Evolutionary conservation across 2,329 filamentous ascomycete genomes (phyloP).

Genomic region (Nothopassalora personata): DNA sequence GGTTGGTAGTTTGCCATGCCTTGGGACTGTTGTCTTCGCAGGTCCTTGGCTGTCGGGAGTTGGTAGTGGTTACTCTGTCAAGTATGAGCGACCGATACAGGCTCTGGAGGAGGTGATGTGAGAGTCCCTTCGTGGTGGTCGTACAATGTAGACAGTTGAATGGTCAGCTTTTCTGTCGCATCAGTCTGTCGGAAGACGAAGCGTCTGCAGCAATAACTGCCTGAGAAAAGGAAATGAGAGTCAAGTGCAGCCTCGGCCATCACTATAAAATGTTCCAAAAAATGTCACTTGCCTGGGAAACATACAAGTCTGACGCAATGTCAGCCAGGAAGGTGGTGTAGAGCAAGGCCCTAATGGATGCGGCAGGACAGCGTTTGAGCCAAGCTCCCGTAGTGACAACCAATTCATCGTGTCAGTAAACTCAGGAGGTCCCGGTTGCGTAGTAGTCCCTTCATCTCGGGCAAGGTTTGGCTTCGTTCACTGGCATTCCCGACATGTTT

Average conservation of each 20-base stretch:
- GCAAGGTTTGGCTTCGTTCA: neutral
- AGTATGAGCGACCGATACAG: neutral
- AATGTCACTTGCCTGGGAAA: neutral
- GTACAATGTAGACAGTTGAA: too few species aligned
- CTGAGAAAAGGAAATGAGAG: neutral
- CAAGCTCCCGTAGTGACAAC: neutral
- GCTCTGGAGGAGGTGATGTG: too few species aligned
- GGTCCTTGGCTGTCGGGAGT: neutral
- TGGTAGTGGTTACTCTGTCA: neutral
- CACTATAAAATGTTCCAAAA: neutral
- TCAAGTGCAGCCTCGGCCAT: neutral
- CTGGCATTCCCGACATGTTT: neutral
- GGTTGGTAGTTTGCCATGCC: slow-evolving; percentile 26
- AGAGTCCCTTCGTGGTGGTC: too few species aligned
- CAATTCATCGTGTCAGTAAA: neutral
- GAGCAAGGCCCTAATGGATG: neutral
- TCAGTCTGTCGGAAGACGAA: too few species aligned
- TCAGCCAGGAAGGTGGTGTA: neutral
- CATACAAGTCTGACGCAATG: neutral
- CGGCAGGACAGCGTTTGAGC: neutral
- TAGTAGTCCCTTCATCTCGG: neutral
- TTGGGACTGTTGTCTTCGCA: neutral
- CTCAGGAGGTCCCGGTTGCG: neutral
- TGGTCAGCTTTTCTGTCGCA: too few species aligned
- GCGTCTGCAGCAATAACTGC: neutral